Evolutionary conservation across 140 eudicot species (phyloP).

Genomic region (Stevia rebaudiana): DNA sequence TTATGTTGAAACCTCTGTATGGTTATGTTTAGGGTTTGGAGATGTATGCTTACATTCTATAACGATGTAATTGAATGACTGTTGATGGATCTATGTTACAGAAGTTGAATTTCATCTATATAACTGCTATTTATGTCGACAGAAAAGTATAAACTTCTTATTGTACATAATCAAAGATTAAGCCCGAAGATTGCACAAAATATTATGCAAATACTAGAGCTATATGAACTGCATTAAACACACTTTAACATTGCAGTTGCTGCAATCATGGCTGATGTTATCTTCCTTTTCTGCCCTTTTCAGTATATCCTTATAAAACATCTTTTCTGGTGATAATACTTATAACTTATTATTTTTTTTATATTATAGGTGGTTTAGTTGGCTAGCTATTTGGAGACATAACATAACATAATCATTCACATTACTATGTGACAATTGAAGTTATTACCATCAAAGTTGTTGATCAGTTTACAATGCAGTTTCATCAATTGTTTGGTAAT

Average conservation of each 20-base stretch:
- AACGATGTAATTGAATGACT: not conserved
- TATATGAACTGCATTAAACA: not conserved
- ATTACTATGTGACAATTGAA: slow-evolving; percentile 5
- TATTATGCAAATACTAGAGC: not conserved
- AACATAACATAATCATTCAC: slow-evolving; percentile 9
- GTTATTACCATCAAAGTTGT: not conserved
- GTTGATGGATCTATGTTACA: slow-evolving; percentile 18
- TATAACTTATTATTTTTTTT: not conserved
- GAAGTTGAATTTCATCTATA: not conserved
- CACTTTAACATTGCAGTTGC: not conserved
- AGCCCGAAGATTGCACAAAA: not conserved
- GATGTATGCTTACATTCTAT: slow-evolving; percentile 1
- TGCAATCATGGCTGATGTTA: not conserved
- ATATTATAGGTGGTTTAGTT: slow-evolving; percentile 26
- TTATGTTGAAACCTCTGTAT: not conserved
- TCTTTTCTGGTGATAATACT: not conserved
- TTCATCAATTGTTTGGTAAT: slow-evolving; percentile 11
- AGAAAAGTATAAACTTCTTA: not conserved
- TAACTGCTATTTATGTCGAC: not conserved
- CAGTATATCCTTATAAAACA: not conserved
- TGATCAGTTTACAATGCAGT: slow-evolving; percentile 2
- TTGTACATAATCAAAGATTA: not conserved
- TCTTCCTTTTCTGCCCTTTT: not conserved
- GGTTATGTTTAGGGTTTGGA: not conserved
- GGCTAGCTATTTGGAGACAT: slow-evolving; percentile 27